Percentiles rank a stretch among this genome's conserved stretches.
Conservation (phyloP, 306 rosid species). For the Luffa aegyptiaca region DNA sequence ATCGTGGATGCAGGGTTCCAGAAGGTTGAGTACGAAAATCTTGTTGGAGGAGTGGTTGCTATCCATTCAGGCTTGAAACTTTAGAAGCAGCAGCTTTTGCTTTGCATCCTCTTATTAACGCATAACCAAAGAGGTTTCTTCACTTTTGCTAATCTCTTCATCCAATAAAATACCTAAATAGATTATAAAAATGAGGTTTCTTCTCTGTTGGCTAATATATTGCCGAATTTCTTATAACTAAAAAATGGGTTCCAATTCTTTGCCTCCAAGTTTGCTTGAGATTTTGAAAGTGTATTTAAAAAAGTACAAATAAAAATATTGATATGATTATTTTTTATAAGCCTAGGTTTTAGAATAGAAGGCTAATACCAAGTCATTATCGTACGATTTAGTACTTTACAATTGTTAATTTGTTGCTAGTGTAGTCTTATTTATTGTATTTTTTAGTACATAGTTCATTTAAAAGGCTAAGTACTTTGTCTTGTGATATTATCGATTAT, state of each 20-base stretch:
- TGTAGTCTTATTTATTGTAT: no score
- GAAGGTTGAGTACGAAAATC: constrained; percentile 80
- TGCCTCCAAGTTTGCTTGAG: neutral
- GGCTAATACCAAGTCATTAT: no score
- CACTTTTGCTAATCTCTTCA: neutral
- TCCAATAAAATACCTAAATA: neutral
- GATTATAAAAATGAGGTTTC: neutral
- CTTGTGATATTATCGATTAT: no score
- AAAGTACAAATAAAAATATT: neutral
- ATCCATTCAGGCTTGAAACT: constrained; percentile 81
- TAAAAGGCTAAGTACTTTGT: no score
- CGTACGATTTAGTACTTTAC: no score
- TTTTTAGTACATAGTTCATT: no score
- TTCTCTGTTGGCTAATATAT: neutral
- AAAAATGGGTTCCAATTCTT: neutral
- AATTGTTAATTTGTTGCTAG: no score
- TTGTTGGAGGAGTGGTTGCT: constrained; percentile 92
- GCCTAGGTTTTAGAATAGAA: no score
- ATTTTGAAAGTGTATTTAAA: neutral
- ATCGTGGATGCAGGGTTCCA: constrained; percentile 79
- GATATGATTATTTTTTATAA: neutral
- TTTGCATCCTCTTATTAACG: neutral
- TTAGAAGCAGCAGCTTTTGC: constrained; percentile 7
- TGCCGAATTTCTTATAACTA: neutral
- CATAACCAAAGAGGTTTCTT: neutral